Conservation (phyloP, 2,329 filamentous ascomycete species). For the Alternaria conjuncta region DNA sequence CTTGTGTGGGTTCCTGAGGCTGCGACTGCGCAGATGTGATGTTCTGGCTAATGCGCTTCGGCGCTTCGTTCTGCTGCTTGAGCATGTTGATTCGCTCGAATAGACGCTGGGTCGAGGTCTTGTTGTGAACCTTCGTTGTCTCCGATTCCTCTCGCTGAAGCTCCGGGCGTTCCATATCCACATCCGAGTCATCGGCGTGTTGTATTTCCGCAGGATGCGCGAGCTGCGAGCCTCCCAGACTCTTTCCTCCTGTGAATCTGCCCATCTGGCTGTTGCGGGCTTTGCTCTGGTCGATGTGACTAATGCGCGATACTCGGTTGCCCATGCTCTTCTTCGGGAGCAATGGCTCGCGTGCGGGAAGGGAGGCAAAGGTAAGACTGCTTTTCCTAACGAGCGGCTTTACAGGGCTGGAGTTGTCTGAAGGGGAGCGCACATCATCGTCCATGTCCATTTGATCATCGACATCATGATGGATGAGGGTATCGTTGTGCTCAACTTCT, state of each 20-base stretch:
- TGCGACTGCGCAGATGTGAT: constrained; percentile 43
- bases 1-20: constrained; percentile 44
- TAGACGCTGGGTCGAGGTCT: constrained; percentile 90
- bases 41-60: constrained; percentile 47
- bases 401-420: constrained; percentile 75
- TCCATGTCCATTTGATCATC: constrained; percentile 54
- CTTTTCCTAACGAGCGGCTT: constrained; percentile 86
- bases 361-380: constrained; percentile 90
- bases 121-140: constrained; percentile 70
- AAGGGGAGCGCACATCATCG: constrained; percentile 66
- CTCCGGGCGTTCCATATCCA: constrained; percentile 51
- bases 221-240: constrained; percentile 61
- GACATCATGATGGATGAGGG: constrained; percentile 38
- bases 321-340: constrained; percentile 83
- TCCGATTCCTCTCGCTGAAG: constrained; percentile 56
- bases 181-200: constrained; percentile 63
- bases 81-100: constrained; percentile 90
- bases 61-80: constrained; percentile 56
- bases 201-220: constrained; percentile 40
- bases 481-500: constrained; percentile 37
- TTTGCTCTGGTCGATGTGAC: constrained; percentile 72
- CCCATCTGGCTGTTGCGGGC: constrained; percentile 75
- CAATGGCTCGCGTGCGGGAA: constrained; percentile 89
- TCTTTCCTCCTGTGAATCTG: constrained; percentile 73
- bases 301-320: constrained; percentile 73